Evolutionary conservation across 2,329 filamentous ascomycete genomes (phyloP), one percentile per base, ranked within the genome.

Genomic region (Plectosphaerella cucumerina): DNA sequence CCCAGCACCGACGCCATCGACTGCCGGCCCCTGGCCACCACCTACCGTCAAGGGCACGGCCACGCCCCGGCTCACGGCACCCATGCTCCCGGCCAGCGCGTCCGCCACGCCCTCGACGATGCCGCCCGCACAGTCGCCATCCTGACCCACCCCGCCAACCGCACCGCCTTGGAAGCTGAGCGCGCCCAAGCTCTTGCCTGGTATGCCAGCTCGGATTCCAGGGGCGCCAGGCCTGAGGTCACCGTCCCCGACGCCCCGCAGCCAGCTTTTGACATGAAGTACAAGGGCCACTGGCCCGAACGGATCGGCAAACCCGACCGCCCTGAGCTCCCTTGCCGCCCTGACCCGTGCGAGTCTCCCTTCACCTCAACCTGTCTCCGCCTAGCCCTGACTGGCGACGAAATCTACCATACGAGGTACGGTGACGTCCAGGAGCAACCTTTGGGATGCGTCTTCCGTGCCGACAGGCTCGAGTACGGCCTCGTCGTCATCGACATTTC

Each of bases 351-450:
- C 5, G 49, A 51, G 26, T 47, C 34, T 22, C 49, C 49, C 37
- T 51, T 51, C 49, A 46, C 47, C 23, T 51, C 49, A 3, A 21
- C 37, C 5, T 51, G 49, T 18, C 14, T 51, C 15, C 44, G 49
- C 17, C 44, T 51, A 11, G 49, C 34, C 9, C 26, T 51, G 1
- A 47, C 34, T 18, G 22, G 22, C 23, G 22, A 47, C 20, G 23
- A 43, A 6, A 22, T 17, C n/a, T 21, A 17, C 11, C 17, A 15
- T 2, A 33, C 44, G 2, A 22, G 47, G 2, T 6, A 37, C 3
- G 44, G 41, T 21, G 44, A 50, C n/a, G 41, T 53, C 39, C 44
- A 50, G 23, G 43, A 48, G 8, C 50, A 49, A 18, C 50, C 50
- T 14, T 35, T 52, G 22, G 42, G 12, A 5, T 42, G 31, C 17